A percentile compares a stretch with the other conserved stretches of the same genome.
Conservation (phyloP, 2,329 filamentous ascomycete genomes). For the Dactylonectria macrodidyma region DNA sequence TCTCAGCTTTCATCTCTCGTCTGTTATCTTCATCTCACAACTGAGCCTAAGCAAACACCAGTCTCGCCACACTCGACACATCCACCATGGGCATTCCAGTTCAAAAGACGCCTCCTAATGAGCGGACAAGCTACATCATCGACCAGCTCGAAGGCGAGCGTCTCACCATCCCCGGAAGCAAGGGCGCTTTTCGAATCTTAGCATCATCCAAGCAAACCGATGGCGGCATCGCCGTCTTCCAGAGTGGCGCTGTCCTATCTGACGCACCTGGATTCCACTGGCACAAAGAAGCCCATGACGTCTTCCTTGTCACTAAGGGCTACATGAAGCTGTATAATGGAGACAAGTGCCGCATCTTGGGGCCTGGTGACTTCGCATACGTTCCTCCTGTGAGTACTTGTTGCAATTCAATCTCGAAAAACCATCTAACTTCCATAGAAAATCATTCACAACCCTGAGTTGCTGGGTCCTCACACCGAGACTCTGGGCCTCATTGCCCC, state of each 20-base stretch:
- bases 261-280: constrained; percentile 69
- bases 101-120: constrained; percentile 53
- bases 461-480: constrained; percentile 68
- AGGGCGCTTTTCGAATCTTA: constrained; percentile 65
- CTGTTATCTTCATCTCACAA: neutral
- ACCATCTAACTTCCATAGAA: constrained; percentile 49
- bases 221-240: constrained; percentile 65
- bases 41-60: neutral
- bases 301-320: constrained; percentile 70
- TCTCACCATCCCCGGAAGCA: constrained; percentile 67
- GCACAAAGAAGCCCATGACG: constrained; percentile 70
- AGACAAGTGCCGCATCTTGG: constrained; percentile 68
- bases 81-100: constrained; percentile 52
- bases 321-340: constrained; percentile 70
- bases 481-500: constrained; percentile 68
- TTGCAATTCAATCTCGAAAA: neutral
- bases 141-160: constrained; percentile 66
- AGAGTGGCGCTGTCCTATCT: constrained; percentile 62
- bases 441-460: constrained; percentile 69
- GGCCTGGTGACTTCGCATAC: constrained; percentile 70
- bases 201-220: constrained; percentile 67
- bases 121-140: constrained; percentile 60
- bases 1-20: neutral
- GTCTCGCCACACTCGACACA: constrained; percentile 7
- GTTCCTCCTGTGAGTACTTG: constrained; percentile 64